phyloP scores from a whole-genome alignment of 179 eudicot genomes.

The Heliamphora ciliata region DNA sequence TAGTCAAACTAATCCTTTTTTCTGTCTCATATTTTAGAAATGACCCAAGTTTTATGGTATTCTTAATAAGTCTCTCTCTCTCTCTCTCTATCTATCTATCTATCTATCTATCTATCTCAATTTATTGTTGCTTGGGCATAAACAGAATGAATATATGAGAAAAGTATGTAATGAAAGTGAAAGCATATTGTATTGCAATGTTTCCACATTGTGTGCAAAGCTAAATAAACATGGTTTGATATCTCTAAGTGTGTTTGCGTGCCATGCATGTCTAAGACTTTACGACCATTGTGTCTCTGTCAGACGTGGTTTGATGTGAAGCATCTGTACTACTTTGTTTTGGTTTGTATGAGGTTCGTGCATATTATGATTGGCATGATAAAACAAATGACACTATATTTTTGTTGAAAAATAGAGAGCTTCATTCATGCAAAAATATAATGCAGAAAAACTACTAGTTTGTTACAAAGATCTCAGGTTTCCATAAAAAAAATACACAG shows the following conservation, averaged over 20 bases:
- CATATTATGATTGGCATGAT: background rate
- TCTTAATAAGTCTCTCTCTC: background rate
- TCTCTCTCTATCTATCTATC: background rate
- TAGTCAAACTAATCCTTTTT: background rate
- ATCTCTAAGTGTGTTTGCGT: background rate
- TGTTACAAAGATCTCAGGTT: no score
- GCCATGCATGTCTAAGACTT: background rate
- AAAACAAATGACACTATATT: background rate
- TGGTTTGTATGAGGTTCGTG: background rate
- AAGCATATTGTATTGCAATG: background rate
- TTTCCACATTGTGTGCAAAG: background rate
- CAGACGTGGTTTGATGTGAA: slow-evolving; percentile 1
- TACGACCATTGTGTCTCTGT: background rate
- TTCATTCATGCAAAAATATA: no score
- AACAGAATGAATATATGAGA: background rate
- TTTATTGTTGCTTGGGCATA: background rate
- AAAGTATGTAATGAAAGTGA: background rate
- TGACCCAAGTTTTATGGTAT: background rate
- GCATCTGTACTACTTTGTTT: background rate
- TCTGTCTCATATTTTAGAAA: background rate
- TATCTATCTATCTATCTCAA: background rate
- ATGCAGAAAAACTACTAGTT: no score
- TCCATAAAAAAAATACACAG: background rate
- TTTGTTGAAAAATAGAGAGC: no score
- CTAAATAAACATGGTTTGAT: background rate